These are phyloP conservation scores for Pseudocercospora macadamiae DNA, from an alignment of 2,329 filamentous ascomycete species.

Conservation along the genomic window DNA sequence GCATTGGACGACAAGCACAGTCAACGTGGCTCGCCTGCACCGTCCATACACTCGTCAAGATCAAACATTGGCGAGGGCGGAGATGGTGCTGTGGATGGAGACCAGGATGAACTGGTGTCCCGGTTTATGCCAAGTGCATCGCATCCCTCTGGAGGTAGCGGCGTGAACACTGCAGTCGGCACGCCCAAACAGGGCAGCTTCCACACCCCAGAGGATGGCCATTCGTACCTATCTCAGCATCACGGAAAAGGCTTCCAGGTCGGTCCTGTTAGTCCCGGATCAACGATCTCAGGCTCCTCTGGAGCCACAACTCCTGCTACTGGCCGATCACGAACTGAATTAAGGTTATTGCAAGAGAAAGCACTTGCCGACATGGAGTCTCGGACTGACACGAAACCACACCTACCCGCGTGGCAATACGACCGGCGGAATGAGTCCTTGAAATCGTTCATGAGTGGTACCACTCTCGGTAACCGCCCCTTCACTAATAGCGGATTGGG, in stretches of 20 bases:
- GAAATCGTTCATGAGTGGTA: slow-evolving; percentile 35
- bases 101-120: slow-evolving; percentile 36
- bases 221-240: slow-evolving; percentile 20
- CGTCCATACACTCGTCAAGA: slow-evolving; percentile 32
- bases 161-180: slow-evolving; percentile 32
- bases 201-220: slow-evolving; percentile 34
- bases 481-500: slow-evolving; percentile 16
- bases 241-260: slow-evolving; percentile 22
- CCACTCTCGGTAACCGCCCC: slow-evolving; percentile 12
- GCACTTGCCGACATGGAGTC: slow-evolving; percentile 37
- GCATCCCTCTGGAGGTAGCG: slow-evolving; percentile 35
- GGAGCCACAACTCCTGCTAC: slow-evolving; percentile 36
- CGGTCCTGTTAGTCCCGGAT: slow-evolving; percentile 35
- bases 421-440: slow-evolving; percentile 39
- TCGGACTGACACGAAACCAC: slow-evolving; percentile 30
- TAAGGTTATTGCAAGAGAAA: slow-evolving; percentile 38
- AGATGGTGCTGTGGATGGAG: slow-evolving; percentile 25
- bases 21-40: slow-evolving; percentile 32
- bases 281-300: slow-evolving; percentile 33
- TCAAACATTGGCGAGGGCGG: slow-evolving; percentile 27
- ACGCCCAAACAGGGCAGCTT: slow-evolving; percentile 35
- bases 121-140: slow-evolving; percentile 37
- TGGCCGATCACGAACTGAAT: slow-evolving; percentile 37
- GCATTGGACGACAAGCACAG: slow-evolving; percentile 36
- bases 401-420: slow-evolving; percentile 37